These are phyloP conservation scores for Ceratocystis harringtonii DNA, from an alignment of 2,329 filamentous ascomycete species.

Conservation along the genomic window DNA sequence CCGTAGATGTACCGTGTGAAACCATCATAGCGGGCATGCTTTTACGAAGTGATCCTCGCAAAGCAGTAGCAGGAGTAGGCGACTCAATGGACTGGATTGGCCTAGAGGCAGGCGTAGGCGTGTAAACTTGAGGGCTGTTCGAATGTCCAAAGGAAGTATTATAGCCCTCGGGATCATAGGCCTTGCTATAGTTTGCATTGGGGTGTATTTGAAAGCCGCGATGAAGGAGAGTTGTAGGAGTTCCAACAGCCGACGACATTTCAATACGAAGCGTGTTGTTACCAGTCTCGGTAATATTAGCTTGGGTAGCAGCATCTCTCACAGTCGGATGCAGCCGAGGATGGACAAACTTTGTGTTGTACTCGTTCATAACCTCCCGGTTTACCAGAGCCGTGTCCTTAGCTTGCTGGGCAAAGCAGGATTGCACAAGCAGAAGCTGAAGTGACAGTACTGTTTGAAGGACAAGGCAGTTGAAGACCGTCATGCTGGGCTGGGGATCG, in stretches of 20 bases:
- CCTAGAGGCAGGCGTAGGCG: conserved; percentile 16
- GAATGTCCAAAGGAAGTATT: conserved; percentile 22
- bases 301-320: conserved; percentile 64
- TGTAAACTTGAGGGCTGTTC: conserved; percentile 29
- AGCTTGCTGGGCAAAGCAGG: conserved; percentile 64
- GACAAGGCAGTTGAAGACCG: conserved; percentile 67
- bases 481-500: conserved; percentile 71
- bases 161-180: conserved; percentile 50
- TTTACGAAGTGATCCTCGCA: conserved; percentile 8
- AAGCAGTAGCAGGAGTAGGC: background rate
- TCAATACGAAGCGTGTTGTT: conserved; percentile 28
- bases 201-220: conserved; percentile 67
- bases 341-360: conserved; percentile 90
- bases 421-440: conserved; percentile 60
- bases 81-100: conserved; percentile 10
- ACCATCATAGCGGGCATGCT: conserved; percentile 9
- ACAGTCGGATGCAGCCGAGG: conserved; percentile 73
- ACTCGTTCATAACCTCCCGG: conserved; percentile 85
- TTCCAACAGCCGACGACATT: conserved; percentile 27
- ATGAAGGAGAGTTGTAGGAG: conserved; percentile 48
- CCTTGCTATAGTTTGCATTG: conserved; percentile 63
- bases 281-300: conserved; percentile 35
- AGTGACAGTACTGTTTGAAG: conserved; percentile 59
- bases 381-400: conserved; percentile 77
- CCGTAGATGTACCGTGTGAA: conserved; percentile 11